These are phyloP conservation scores for Rhizophagus clarus DNA, from an alignment of 192 early-diverging fungal genomes.

Conservation along the genomic window DNA sequence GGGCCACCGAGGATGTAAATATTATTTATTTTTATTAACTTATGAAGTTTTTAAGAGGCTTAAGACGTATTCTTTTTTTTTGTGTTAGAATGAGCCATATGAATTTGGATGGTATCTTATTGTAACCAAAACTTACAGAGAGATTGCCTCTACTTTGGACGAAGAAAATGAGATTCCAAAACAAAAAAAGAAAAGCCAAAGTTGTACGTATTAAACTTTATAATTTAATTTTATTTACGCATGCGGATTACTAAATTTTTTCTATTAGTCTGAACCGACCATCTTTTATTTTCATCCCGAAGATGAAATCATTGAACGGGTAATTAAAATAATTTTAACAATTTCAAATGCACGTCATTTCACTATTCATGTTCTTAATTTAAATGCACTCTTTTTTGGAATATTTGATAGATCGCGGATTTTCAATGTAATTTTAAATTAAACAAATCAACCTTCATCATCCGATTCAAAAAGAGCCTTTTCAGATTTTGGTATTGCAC, in stretches of 20 bases:
- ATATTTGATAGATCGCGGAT: constrained; percentile 53
- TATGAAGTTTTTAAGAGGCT: background rate
- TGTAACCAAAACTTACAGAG: constrained; percentile 79
- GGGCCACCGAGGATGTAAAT: constrained; percentile 69
- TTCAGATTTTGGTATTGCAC: constrained; percentile 81
- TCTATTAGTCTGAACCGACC: constrained; percentile 39
- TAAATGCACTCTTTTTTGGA: background rate
- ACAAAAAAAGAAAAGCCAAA: constrained; percentile 44
- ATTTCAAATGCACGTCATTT: background rate
- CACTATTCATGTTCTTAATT: too few relatives aligned
- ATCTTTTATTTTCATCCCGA: constrained; percentile 81
- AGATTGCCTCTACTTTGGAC: constrained; percentile 64
- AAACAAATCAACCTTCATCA: constrained; percentile 62
- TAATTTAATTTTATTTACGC: background rate
- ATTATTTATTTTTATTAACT: background rate
- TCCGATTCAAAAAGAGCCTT: constrained; percentile 82
- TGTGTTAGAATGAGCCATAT: constrained; percentile 66
- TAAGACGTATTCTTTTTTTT: constrained; percentile 15
- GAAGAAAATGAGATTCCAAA: constrained; percentile 46
- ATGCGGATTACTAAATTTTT: background rate
- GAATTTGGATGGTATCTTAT: constrained; percentile 83
- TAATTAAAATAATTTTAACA: background rate
- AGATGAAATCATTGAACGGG: constrained; percentile 84
- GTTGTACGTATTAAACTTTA: constrained; percentile 35
- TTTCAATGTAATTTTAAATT: constrained; percentile 85